Conservation (phyloP, 306 rosid genomes). For the Crotalaria pallida region DNA sequence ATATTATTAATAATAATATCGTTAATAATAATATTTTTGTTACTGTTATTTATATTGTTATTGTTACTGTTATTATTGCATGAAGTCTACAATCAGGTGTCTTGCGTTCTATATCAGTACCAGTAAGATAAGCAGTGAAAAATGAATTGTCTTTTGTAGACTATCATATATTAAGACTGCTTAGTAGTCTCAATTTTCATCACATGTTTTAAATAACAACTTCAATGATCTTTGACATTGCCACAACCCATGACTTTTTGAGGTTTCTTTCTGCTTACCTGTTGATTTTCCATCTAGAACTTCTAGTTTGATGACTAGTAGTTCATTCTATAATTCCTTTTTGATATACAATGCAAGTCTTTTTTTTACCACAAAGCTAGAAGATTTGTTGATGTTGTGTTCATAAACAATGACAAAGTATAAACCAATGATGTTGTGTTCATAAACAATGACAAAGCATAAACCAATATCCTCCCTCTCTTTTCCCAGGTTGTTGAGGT, state of each 20-base stretch:
- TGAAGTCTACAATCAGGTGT: background rate
- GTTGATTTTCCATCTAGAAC: background rate
- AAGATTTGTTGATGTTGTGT: background rate
- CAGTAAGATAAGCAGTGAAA: background rate
- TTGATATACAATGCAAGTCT: background rate
- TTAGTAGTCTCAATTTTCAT: background rate
- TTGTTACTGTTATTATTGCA: no score
- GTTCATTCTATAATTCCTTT: background rate
- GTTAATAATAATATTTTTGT: no score
- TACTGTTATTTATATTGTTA: no score
- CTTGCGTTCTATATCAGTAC: background rate
- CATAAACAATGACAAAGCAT: background rate
- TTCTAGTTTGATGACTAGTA: background rate
- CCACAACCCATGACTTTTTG: background rate
- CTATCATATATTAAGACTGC: background rate
- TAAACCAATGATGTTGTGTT: background rate
- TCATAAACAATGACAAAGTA: conserved; percentile 2
- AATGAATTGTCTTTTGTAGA: background rate
- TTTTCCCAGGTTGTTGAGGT: conserved; percentile 58
- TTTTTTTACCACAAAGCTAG: background rate
- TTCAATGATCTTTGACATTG: background rate
- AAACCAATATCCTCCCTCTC: background rate
- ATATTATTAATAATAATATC: background rate
- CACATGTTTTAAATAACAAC: background rate
- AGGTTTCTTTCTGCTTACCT: background rate